A percentile compares a stretch with the other conserved stretches of the same genome.
Evolutionary conservation across 2,329 filamentous ascomycete genomes (phyloP).

Genomic region (Aureobasidium musti): DNA sequence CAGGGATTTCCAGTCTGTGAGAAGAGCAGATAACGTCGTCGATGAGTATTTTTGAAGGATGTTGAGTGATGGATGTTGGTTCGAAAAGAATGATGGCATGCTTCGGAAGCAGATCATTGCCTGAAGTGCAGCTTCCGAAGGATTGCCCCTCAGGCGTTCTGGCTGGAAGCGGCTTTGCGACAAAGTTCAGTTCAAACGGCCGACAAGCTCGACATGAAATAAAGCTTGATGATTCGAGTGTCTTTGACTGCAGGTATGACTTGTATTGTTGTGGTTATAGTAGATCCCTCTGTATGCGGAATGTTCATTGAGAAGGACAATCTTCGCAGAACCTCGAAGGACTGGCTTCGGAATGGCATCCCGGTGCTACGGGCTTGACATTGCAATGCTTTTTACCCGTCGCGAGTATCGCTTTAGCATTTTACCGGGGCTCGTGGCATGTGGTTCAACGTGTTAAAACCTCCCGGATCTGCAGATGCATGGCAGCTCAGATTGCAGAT

Average conservation of each 20-base stretch:
- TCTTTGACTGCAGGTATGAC: background rate
- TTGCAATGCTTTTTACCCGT: background rate
- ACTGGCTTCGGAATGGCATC: background rate
- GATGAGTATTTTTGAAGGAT: background rate
- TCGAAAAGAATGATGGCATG: slow-evolving; percentile 1
- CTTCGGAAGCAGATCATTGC: slow-evolving; percentile 6
- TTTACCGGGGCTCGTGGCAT: background rate
- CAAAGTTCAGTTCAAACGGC: background rate
- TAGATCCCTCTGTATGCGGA: too few relatives aligned
- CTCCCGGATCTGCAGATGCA: background rate
- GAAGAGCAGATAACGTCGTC: too few relatives aligned
- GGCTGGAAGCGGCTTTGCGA: slow-evolving; percentile 6
- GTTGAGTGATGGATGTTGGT: background rate
- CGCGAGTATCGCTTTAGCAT: background rate
- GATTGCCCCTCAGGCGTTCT: background rate
- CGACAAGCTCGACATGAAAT: background rate
- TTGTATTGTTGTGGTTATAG: background rate
- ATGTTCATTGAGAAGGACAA: background rate
- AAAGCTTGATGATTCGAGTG: background rate
- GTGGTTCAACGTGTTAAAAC: background rate
- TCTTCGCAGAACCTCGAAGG: background rate
- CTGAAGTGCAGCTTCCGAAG: slow-evolving; percentile 16
- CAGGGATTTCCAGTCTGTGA: too few relatives aligned
- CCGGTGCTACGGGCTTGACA: background rate
- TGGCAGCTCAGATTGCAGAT: background rate